Conservation (phyloP, 345 rosid species). For the Clarkia xantiana region DNA sequence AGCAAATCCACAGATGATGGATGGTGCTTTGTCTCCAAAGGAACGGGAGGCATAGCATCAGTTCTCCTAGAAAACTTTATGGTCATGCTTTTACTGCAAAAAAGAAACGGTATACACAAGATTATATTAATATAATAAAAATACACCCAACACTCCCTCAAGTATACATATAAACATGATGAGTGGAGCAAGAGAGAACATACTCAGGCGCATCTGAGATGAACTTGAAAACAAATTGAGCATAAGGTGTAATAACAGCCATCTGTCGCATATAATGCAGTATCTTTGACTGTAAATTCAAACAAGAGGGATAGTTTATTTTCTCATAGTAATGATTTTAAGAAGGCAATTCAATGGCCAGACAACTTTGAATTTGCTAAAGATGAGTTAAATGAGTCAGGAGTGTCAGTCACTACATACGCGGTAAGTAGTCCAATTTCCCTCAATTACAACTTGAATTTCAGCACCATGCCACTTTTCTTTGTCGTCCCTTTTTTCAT, state of each 20-base stretch:
- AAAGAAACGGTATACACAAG: neutral
- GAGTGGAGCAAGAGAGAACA: conserved; percentile 20
- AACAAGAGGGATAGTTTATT: conserved; percentile 9
- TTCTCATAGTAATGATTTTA: neutral
- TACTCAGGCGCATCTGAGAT: conserved; percentile 71
- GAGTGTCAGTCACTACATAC: conserved; percentile 23
- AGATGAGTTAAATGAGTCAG: neutral
- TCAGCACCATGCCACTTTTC: conserved; percentile 86
- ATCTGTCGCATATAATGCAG: conserved; percentile 97
- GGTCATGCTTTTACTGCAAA: conserved; percentile 64
- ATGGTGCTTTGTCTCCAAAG: conserved; percentile 89
- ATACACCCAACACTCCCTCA: too few relatives aligned
- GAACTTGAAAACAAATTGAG: conserved; percentile 76
- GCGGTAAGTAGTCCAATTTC: conserved; percentile 96
- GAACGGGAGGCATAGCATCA: conserved; percentile 92
- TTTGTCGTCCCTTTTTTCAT: conserved; percentile 61
- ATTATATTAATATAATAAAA: too few relatives aligned
- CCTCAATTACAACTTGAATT: conserved; percentile 91
- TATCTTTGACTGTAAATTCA: conserved; percentile 68
- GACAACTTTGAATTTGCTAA: conserved; percentile 6
- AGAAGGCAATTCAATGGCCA: neutral
- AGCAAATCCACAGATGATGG: conserved; percentile 93
- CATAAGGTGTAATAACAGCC: conserved; percentile 97
- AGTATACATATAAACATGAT: too few relatives aligned
- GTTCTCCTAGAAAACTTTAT: conserved; percentile 79